Percentiles rank a stretch among this genome's conserved stretches.
Conservation (phyloP, 2,329 filamentous ascomycete species). For the Venturia carpophila region DNA sequence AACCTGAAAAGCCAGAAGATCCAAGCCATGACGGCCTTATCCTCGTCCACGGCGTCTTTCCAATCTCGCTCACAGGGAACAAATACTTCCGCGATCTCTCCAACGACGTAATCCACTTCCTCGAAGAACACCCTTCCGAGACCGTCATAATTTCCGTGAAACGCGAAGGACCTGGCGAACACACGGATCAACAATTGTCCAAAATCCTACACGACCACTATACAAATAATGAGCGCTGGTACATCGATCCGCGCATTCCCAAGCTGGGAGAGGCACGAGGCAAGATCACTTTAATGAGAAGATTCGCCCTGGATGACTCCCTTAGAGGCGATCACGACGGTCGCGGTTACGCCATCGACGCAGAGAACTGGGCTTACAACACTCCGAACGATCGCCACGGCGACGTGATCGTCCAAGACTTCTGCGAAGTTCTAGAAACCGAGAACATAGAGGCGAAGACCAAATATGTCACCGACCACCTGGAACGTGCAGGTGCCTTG, state of each 20-base stretch:
- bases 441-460: conserved; percentile 77
- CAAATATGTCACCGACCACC: conserved; percentile 61
- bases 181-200: conserved; percentile 71
- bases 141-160: conserved; percentile 82
- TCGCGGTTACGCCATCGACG: conserved; percentile 51
- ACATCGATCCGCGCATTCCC: conserved; percentile 67
- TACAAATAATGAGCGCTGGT: conserved; percentile 58
- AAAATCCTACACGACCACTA: conserved; percentile 68
- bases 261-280: conserved; percentile 71
- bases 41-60: conserved; percentile 86
- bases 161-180: conserved; percentile 75
- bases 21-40: conserved; percentile 57
- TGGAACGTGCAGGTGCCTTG: conserved; percentile 54
- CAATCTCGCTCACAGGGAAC: conserved; percentile 71
- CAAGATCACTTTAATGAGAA: conserved; percentile 74
- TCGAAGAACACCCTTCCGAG: conserved; percentile 70
- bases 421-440: conserved; percentile 75
- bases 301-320: conserved; percentile 60
- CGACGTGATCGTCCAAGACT: conserved; percentile 81
- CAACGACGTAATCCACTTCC: conserved; percentile 62
- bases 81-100: conserved; percentile 73
- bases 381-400: conserved; percentile 68
- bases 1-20: conserved; percentile 52
- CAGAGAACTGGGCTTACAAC: conserved; percentile 75
- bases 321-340: conserved; percentile 46